Evolutionary conservation across 805 yeast species (phyloP), one percentile per base, ranked within the genome.

Genomic region (Starmerella khaoyaiensis): DNA sequence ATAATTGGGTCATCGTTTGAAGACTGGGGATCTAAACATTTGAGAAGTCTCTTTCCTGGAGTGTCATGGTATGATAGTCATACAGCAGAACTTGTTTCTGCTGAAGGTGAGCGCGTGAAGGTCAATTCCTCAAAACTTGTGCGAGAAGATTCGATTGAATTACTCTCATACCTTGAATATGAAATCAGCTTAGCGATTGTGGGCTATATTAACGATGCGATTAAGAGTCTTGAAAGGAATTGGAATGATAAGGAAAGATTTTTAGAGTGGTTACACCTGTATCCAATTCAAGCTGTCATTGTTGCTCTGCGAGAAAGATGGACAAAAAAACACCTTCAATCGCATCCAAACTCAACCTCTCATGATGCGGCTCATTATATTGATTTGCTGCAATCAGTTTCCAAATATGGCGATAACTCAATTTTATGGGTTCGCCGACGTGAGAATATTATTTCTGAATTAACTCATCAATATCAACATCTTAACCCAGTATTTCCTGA

Each of bases 121-220:
- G 34, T 57, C 17, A 32, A 53, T 2, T 65, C 72, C 8, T 59
- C 69, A 0, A 44, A 72, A 3, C 50, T 55, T 0, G 59, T 65
- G 10, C 52, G 52, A 28, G 59, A 68, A 0, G 54, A 66, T 12
- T 60, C 77, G 21, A 62, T 72, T 29, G 78, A 73, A 17, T 77
- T 93, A 83, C 56, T 86, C 36, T 46, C 54, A 2, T 62, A 57
- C 12, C 56, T 86, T 3, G 94, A 83, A 37, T 35, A 42, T 0
- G 71, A 68, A 38, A 57, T 76, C 14, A 70, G 64, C 36, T 21
- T 48, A 0, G 61, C 87, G 0, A 46, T 84, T 4, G 60, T 75
- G 0, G 30, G 31, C 0, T 37, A 52, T 27, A 51, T 65, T 15
- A 42, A 29, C 18, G 37, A 49, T 2, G 57, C 76, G 1, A 32